phyloP scores from a whole-genome alignment of 108 stramenopile genomes.

The Cyclotella baltica region DNA sequence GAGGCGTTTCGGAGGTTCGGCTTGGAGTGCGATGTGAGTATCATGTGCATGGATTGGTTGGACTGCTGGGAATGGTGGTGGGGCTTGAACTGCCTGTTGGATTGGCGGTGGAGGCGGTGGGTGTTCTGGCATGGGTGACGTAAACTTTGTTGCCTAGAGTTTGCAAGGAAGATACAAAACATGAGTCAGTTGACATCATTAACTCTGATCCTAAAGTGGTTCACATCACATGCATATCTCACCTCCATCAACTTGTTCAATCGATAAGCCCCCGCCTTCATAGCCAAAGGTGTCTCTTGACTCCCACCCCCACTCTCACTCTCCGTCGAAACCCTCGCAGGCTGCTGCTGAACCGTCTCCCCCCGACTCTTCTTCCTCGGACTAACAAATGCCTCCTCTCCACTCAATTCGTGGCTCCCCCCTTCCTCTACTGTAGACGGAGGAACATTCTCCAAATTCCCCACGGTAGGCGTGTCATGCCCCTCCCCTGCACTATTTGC shows the following conservation, averaged over 20 bases:
- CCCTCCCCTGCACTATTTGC: too few relatives aligned
- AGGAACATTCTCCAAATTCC: too few relatives aligned
- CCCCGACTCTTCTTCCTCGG: not conserved
- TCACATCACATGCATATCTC: not conserved
- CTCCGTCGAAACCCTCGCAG: not conserved
- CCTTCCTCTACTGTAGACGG: not conserved
- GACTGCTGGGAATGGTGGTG: not conserved
- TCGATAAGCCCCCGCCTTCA: slow-evolving; percentile 23
- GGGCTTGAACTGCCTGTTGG: slow-evolving; percentile 12
- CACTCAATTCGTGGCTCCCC: not conserved
- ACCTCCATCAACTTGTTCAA: slow-evolving; percentile 46
- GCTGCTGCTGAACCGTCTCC: not conserved
- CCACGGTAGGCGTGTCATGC: too few relatives aligned
- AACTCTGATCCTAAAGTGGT: not conserved
- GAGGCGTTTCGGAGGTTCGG: not conserved
- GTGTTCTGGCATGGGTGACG: slow-evolving; percentile 32
- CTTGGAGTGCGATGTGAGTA: not conserved
- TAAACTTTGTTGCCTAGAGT: slow-evolving; percentile 39
- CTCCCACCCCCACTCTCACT: not conserved
- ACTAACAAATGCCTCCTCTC: not conserved
- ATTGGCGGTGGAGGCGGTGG: slow-evolving; percentile 8
- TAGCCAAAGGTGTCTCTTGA: slow-evolving; percentile 10
- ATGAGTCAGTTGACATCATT: not conserved
- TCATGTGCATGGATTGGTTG: too few relatives aligned
- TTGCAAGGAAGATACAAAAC: not conserved